Evolutionary conservation across 768 basidiomycete genomes (phyloP).

Genomic region (Piloderma croceum): DNA sequence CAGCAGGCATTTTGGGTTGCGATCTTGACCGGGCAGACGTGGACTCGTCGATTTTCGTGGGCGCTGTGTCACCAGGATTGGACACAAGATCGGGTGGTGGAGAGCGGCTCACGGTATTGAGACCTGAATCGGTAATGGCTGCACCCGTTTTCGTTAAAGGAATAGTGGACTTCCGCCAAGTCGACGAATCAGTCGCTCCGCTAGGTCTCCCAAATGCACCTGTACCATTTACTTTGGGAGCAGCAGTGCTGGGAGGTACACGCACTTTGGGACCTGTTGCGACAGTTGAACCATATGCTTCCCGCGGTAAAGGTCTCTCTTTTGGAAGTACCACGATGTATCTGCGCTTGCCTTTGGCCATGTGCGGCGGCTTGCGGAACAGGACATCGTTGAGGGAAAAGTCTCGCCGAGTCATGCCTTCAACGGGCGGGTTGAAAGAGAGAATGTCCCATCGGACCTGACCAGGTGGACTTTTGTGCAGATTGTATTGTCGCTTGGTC

Average conservation of each 20-base stretch:
- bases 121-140: slow-evolving; percentile 15
- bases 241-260: slow-evolving; percentile 20
- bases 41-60: slow-evolving; percentile 3
- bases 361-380: slow-evolving; percentile 42
- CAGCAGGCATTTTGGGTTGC: slow-evolving; percentile 69
- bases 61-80: slow-evolving; percentile 9
- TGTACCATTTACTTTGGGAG: slow-evolving; percentile 19
- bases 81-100: slow-evolving; percentile 52
- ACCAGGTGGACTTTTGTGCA: slow-evolving; percentile 33
- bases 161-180: slow-evolving; percentile 39
- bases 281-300: too few species aligned
- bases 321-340: slow-evolving; percentile 35
- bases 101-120: slow-evolving; percentile 60
- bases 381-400: slow-evolving; percentile 61
- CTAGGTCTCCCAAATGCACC: slow-evolving; percentile 41
- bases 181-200: slow-evolving; percentile 34
- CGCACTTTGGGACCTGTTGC: slow-evolving; percentile 2
- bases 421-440: slow-evolving; percentile 67
- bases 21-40: slow-evolving; percentile 38
- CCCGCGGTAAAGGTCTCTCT: slow-evolving; percentile 8
- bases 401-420: slow-evolving; percentile 56
- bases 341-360: slow-evolving; percentile 29
- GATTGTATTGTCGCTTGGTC: slow-evolving; percentile 41
- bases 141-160: slow-evolving; percentile 13
- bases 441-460: slow-evolving; percentile 57